phyloP scores from a whole-genome alignment of 2,329 filamentous ascomycete genomes.

The Myriosclerotinia duriaeana region DNA sequence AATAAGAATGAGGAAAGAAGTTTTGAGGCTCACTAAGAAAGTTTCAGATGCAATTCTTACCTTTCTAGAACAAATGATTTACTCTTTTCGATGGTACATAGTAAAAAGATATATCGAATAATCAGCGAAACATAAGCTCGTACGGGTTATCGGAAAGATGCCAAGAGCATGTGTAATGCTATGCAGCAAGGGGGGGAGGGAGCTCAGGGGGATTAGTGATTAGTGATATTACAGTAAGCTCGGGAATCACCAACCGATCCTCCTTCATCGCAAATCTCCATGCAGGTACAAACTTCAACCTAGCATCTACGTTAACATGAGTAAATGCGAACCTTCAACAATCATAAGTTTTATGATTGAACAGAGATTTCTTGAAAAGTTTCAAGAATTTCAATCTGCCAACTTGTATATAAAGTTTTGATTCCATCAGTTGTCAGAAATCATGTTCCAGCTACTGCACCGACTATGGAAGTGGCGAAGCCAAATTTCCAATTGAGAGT shows the following conservation, averaged over 20 bases:
- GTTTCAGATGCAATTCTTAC: no score
- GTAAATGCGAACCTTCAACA: background rate
- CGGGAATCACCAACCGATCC: constrained; percentile 14
- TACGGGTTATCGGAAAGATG: constrained; percentile 2
- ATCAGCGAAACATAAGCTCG: constrained; percentile 11
- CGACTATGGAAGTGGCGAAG: constrained; percentile 18
- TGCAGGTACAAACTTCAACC: constrained; percentile 16
- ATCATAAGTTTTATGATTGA: background rate
- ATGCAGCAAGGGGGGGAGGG: background rate
- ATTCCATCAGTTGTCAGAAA: background rate
- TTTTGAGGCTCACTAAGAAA: background rate
- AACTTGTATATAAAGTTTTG: background rate
- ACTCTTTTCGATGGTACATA: background rate
- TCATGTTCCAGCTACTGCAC: background rate
- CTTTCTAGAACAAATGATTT: constrained; percentile 1
- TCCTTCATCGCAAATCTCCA: constrained; percentile 19
- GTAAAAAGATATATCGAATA: constrained; percentile 8
- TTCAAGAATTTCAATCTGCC: background rate
- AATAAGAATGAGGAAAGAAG: background rate
- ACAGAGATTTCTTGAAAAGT: constrained; percentile 1
- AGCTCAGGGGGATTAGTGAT: background rate
- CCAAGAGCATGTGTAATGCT: constrained; percentile 5
- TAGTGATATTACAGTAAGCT: constrained; percentile 16
- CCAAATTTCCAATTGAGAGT: constrained; percentile 5
- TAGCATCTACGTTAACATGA: background rate